These are phyloP conservation scores for Ampelomyces quisqualis DNA, from an alignment of 2,329 filamentous ascomycete species.

Conservation along the genomic window DNA sequence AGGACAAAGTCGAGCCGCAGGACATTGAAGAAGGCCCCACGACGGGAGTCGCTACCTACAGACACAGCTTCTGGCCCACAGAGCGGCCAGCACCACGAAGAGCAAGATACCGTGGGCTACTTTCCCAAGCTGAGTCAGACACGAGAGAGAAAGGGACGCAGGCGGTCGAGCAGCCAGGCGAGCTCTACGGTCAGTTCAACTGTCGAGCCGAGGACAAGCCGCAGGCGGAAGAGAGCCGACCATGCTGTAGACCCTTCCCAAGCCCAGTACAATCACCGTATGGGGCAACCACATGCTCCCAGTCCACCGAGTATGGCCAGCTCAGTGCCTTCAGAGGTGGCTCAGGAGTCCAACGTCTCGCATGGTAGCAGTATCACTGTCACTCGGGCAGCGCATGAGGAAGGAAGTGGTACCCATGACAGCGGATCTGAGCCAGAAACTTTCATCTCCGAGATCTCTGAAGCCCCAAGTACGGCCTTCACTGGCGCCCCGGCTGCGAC, in stretches of 20 bases:
- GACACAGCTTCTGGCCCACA: constrained; percentile 14
- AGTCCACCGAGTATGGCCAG: constrained; percentile 39
- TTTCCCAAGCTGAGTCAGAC: constrained; percentile 47
- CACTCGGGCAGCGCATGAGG: constrained; percentile 47
- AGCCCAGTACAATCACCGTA: constrained; percentile 36
- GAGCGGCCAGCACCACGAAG: constrained; percentile 18
- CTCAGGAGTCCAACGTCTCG: constrained; percentile 44
- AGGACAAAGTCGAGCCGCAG: constrained; percentile 22
- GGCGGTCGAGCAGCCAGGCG: constrained; percentile 18
- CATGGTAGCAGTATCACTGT: constrained; percentile 51
- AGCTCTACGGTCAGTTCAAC: constrained; percentile 26
- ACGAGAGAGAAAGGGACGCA: constrained; percentile 41
- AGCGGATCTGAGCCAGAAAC: constrained; percentile 15
- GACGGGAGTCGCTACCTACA: constrained; percentile 18
- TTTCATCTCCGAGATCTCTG: constrained; percentile 12
- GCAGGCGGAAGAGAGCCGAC: constrained; percentile 24
- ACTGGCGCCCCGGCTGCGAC: constrained; percentile 22
- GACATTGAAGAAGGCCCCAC: constrained; percentile 24
- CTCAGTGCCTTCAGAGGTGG: constrained; percentile 47
- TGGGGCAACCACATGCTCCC: constrained; percentile 37
- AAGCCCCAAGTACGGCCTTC: constrained; percentile 13
- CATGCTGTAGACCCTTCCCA: constrained; percentile 28
- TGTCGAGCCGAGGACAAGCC: constrained; percentile 15
- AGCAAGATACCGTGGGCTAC: constrained; percentile 31
- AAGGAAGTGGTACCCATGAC: constrained; percentile 28